phyloP scores from a whole-genome alignment of 1,284 basidiomycete species.

The Puccinia horiana region DNA sequence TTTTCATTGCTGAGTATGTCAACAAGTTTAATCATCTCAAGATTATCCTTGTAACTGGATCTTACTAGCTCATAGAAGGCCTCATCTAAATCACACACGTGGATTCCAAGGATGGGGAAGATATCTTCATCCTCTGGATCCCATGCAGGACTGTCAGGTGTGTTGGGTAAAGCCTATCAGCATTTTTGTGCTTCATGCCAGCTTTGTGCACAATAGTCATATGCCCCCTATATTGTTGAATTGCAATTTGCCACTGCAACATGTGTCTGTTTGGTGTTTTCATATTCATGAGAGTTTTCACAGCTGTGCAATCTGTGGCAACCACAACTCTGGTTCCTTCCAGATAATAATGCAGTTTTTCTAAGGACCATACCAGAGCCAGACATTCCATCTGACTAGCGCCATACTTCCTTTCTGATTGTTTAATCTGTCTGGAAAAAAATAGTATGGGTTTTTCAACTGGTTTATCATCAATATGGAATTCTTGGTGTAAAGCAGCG shows the following conservation, averaged over 20 bases:
- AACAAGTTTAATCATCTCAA: no score
- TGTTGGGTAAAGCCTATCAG: not conserved
- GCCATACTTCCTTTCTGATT: no score
- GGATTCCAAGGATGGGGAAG: not conserved
- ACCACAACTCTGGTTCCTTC: no score
- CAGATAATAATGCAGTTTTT: no score
- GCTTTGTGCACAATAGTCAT: not conserved
- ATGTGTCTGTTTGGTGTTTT: slow-evolving; percentile 18
- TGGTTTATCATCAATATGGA: no score
- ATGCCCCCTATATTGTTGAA: not conserved
- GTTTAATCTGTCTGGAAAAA: no score
- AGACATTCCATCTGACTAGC: no score
- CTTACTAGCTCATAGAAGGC: not conserved
- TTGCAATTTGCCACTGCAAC: not conserved
- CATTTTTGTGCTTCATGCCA: not conserved
- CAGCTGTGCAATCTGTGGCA: not conserved
- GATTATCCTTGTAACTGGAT: no score
- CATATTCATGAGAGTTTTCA: slow-evolving; percentile 3
- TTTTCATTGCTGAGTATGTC: no score
- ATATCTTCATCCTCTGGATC: not conserved
- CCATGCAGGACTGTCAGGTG: not conserved
- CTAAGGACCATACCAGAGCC: no score
- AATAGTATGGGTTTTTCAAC: no score
- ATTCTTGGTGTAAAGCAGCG: no score
- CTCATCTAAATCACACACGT: not conserved